Evolutionary conservation across 2,329 filamentous ascomycete genomes (phyloP), one percentile per base, ranked within the genome.

Genomic region (Fusarium annulatum): DNA sequence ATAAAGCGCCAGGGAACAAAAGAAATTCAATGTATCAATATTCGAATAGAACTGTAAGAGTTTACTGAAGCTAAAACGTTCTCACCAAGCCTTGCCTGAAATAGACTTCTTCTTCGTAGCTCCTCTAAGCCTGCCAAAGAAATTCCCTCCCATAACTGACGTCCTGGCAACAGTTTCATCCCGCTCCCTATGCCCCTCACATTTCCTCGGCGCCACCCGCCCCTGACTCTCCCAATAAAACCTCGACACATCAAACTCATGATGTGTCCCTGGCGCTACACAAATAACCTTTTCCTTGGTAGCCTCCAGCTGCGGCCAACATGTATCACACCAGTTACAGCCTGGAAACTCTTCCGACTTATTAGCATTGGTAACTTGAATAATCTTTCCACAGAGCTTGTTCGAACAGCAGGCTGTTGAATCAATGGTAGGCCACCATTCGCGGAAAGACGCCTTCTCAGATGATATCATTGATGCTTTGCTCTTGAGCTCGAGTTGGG

Each of bases 151-250:
- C 36, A 71, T 41, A 2, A 66, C 61, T 2, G 67, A 52, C 4
- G 61, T 57, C 26, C 58, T 71, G 1, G 68, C 48, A 15, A 60
- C 59, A 1, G 56, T 68, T 11, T 46, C 52, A 36, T 67, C 69
- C 8, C 57, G 39, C 28, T 72, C 63, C 8, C 56, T 48, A 49
- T 76, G 74, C 21, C 59, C 61, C 7, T 61, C 42, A 16, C 80
- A 82, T 16, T 57, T 69, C 5, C 69, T 68, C 5, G 79, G 79
- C 15, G 77, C 43, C 5, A 61, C 43, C 30, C 73, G 56, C 0
- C 80, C 80, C 56, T 82, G 81, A 5, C 80, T 80, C 70, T 82
- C 81, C 51, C 79, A 81, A 46, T 81, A 83, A 67, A 83, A 83
- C 2, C 48, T 63, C 2, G 81, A 82, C 1, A 80, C 64, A 3